These are phyloP conservation scores for Mycena sanguinolenta DNA, from an alignment of 768 basidiomycete genomes.

Conservation along the genomic window DNA sequence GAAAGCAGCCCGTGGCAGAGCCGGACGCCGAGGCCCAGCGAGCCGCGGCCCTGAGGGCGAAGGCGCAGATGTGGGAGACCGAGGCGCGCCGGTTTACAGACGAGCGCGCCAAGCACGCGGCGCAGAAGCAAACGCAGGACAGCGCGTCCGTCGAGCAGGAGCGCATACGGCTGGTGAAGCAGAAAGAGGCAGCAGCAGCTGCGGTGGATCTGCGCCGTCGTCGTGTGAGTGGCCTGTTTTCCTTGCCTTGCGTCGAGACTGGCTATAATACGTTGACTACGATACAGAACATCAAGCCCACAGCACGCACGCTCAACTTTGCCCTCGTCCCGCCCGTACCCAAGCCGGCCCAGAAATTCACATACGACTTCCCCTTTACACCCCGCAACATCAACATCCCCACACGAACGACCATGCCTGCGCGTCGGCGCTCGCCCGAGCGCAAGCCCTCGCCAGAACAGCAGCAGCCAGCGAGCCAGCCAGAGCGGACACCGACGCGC, in stretches of 20 bases:
- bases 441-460: background rate
- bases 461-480: background rate
- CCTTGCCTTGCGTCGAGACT: background rate
- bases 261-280: background rate
- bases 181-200: constrained; percentile 36
- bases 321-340: constrained; percentile 32
- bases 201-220: constrained; percentile 7
- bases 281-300: constrained; percentile 30
- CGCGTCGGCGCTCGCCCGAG: background rate
- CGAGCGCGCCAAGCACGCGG: constrained; percentile 16
- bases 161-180: constrained; percentile 27
- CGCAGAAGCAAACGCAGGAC: constrained; percentile 1
- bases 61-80: constrained; percentile 33
- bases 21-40: background rate
- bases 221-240: background rate
- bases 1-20: background rate
- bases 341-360: constrained; percentile 22
- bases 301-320: constrained; percentile 35
- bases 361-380: constrained; percentile 37
- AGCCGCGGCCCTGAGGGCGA: constrained; percentile 1
- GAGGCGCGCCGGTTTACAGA: constrained; percentile 35
- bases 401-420: background rate
- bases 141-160: constrained; percentile 25
- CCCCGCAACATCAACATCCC: constrained; percentile 21
- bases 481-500: no score